phyloP scores from a whole-genome alignment of 2,329 filamentous ascomycete genomes.

The Aureobasidium leucospermi region DNA sequence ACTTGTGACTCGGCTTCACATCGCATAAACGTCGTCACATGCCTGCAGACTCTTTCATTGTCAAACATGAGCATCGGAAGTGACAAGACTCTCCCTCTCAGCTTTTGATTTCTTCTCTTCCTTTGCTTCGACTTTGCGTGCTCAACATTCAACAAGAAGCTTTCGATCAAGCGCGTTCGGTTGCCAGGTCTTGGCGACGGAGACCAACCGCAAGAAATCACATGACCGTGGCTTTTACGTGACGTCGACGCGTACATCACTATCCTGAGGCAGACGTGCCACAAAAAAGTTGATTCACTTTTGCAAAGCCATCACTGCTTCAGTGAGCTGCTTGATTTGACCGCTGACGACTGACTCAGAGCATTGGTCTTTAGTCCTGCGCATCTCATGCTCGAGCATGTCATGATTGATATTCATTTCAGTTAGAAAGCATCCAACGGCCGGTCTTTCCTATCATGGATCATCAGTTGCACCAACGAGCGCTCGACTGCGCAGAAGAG shows the following conservation, averaged over 20 bases:
- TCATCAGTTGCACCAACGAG: background rate
- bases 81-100: too few relatives aligned
- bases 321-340: background rate
- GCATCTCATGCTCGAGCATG: background rate
- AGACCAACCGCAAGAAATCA: background rate
- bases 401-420: background rate
- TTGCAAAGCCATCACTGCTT: background rate
- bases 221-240: background rate
- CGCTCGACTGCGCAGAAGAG: conserved; percentile 13
- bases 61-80: too few relatives aligned
- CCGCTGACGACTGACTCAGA: background rate
- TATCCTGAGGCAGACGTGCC: background rate
- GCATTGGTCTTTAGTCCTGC: background rate
- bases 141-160: too few relatives aligned
- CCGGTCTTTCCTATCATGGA: background rate
- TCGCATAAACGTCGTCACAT: too few relatives aligned
- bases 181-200: too few relatives aligned
- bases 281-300: background rate
- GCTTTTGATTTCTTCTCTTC: too few relatives aligned
- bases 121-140: too few relatives aligned
- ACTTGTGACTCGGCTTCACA: too few relatives aligned
- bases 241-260: background rate
- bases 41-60: too few relatives aligned
- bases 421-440: background rate
- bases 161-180: too few relatives aligned